These are phyloP conservation scores for Fusarium kyushuense DNA, from an alignment of 2,329 filamentous ascomycete species.

Conservation along the genomic window DNA sequence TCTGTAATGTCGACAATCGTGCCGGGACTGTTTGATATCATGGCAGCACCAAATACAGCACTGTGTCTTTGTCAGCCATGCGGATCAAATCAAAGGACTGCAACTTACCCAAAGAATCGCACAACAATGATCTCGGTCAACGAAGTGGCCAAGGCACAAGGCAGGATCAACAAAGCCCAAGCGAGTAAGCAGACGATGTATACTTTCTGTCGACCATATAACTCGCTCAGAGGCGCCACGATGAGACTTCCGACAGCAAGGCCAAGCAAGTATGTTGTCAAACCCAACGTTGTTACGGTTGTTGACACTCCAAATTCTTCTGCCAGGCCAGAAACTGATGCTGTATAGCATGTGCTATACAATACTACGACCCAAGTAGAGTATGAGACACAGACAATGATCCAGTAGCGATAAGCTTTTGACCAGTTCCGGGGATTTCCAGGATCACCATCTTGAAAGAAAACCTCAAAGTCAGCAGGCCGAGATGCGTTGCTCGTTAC, in stretches of 20 bases:
- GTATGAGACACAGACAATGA: conserved; percentile 60
- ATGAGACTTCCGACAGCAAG: conserved; percentile 78
- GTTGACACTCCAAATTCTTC: conserved; percentile 71
- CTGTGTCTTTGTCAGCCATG: conserved; percentile 27
- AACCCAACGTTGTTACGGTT: conserved; percentile 76
- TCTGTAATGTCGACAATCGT: conserved; percentile 85
- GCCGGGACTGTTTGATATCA: conserved; percentile 86
- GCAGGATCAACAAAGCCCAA: conserved; percentile 78
- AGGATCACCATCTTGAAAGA: conserved; percentile 73
- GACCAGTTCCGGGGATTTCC: conserved; percentile 78
- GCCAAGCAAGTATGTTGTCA: conserved; percentile 83
- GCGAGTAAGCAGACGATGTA: conserved; percentile 74
- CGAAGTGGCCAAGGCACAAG: conserved; percentile 76
- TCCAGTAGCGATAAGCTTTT: conserved; percentile 59
- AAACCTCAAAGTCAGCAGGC: conserved; percentile 76
- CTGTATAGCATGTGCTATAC: conserved; percentile 84
- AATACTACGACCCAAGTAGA: conserved; percentile 69
- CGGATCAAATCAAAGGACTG: not conserved
- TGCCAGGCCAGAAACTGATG: conserved; percentile 76
- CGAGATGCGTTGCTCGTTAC: conserved; percentile 58
- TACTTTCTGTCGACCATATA: conserved; percentile 76
- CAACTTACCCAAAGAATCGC: conserved; percentile 75
- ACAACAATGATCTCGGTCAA: conserved; percentile 76
- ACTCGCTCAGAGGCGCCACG: conserved; percentile 78
- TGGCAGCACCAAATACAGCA: conserved; percentile 73